phyloP scores from a whole-genome alignment of 805 yeast genomes.

The Starmerella geochares region DNA sequence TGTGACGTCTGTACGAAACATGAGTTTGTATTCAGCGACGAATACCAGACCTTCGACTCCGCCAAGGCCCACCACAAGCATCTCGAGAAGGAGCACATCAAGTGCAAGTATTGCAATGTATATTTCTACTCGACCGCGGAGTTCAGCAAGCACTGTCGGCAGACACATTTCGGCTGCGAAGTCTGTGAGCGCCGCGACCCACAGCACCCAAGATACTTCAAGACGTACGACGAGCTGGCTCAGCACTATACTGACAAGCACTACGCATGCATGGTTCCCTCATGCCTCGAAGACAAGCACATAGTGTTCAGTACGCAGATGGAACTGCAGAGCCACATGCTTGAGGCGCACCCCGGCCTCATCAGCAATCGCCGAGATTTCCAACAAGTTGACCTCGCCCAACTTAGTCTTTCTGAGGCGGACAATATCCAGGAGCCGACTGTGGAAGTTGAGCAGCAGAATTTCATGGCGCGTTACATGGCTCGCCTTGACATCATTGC shows the following conservation, averaged over 20 bases:
- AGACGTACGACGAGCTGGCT: conserved; percentile 62
- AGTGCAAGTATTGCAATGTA: conserved; percentile 64
- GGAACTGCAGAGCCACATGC: conserved; percentile 79
- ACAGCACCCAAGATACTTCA: conserved; percentile 58
- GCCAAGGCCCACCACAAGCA: conserved; percentile 45
- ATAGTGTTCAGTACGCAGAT: conserved; percentile 82
- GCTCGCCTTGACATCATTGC: conserved; percentile 28
- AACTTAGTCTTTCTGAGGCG: conserved; percentile 1
- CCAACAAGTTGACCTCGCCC: conserved; percentile 6
- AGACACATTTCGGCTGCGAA: conserved; percentile 77
- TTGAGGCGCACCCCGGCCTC: conserved; percentile 64
- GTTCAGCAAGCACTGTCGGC: conserved; percentile 67
- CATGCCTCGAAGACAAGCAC: conserved; percentile 79
- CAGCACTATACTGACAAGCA: conserved; percentile 67
- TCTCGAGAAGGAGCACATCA: conserved; percentile 57
- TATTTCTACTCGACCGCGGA: conserved; percentile 86
- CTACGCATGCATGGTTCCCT: conserved; percentile 62
- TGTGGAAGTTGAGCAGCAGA: background rate
- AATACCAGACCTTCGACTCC: conserved; percentile 54
- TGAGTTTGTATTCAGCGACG: conserved; percentile 67
- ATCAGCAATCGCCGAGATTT: conserved; percentile 35
- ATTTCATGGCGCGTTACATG: conserved; percentile 13
- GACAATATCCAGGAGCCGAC: background rate
- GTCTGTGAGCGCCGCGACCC: conserved; percentile 63
- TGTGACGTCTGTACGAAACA: conserved; percentile 72